phyloP scores from a whole-genome alignment of 768 basidiomycete genomes.

The Auricularia auricula-judae region DNA sequence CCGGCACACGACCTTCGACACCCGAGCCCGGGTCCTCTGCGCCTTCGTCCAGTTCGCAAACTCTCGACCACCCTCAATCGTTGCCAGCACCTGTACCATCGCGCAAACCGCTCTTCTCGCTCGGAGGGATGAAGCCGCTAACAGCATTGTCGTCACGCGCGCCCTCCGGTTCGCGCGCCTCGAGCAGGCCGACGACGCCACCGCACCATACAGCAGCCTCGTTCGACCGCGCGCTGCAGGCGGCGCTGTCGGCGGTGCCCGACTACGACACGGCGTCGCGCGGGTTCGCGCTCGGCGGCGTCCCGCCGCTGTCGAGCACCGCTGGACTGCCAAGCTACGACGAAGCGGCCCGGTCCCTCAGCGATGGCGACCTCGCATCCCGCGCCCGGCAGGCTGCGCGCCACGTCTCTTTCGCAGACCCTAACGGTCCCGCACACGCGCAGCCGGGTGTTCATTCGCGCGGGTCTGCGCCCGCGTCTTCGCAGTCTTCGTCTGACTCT shows the following conservation, averaged over 20 bases:
- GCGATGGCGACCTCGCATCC: not conserved
- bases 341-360: constrained; percentile 32
- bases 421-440: too few relatives aligned
- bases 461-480: too few relatives aligned
- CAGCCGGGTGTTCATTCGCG: too few relatives aligned
- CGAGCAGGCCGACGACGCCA: not conserved
- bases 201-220: not conserved
- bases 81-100: not conserved
- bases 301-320: constrained; percentile 72
- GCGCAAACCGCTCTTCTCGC: constrained; percentile 3
- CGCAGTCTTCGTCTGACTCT: too few relatives aligned
- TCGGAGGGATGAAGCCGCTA: not conserved
- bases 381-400: not conserved
- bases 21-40: not conserved
- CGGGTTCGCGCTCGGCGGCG: constrained; percentile 80
- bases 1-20: not conserved
- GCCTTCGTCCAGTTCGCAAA: constrained; percentile 1
- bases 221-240: constrained; percentile 27
- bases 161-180: not conserved
- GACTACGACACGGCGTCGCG: constrained; percentile 75
- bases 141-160: not conserved
- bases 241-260: constrained; percentile 69
- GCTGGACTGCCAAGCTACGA: constrained; percentile 81
- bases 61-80: not conserved
- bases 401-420: not conserved